These are phyloP conservation scores for Fusarium ambrosium DNA, from an alignment of 2,329 filamentous ascomycete species.

Conservation along the genomic window DNA sequence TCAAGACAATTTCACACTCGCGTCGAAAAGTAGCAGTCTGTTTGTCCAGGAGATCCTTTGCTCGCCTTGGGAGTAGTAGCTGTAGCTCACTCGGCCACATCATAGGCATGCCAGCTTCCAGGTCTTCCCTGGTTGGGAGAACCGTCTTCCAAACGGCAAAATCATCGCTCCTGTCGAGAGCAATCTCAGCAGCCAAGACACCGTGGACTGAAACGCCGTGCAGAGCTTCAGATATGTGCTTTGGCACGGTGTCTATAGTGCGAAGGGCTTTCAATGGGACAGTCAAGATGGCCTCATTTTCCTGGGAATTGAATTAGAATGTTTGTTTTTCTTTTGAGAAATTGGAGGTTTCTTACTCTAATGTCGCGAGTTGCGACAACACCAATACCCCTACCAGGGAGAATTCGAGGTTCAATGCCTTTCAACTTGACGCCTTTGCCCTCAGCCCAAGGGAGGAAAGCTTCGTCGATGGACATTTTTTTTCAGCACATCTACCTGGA, in stretches of 20 bases:
- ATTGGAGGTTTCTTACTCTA: slow-evolving; percentile 61
- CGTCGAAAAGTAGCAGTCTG: slow-evolving; percentile 62
- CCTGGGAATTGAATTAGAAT: slow-evolving; percentile 44
- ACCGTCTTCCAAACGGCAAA: slow-evolving; percentile 74
- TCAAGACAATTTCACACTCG: slow-evolving; percentile 56
- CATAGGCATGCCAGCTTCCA: slow-evolving; percentile 59
- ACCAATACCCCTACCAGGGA: slow-evolving; percentile 82
- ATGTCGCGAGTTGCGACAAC: slow-evolving; percentile 78
- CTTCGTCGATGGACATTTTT: slow-evolving; percentile 42
- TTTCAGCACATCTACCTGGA: background rate
- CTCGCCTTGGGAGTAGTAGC: slow-evolving; percentile 60
- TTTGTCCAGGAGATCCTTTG: slow-evolving; percentile 61
- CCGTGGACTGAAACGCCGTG: slow-evolving; percentile 75
- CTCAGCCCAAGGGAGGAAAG: slow-evolving; percentile 75
- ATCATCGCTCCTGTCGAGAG: slow-evolving; percentile 63
- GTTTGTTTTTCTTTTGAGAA: background rate
- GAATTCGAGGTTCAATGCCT: slow-evolving; percentile 74
- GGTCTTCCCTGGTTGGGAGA: slow-evolving; percentile 74
- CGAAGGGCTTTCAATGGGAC: slow-evolving; percentile 76
- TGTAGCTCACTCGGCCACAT: slow-evolving; percentile 63
- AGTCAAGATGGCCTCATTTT: slow-evolving; percentile 70
- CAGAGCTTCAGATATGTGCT: slow-evolving; percentile 65
- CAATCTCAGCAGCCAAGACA: slow-evolving; percentile 77
- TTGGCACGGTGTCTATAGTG: slow-evolving; percentile 71
- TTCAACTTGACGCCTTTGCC: slow-evolving; percentile 55